phyloP scores from a whole-genome alignment of 1,139 yeast species.

The Geotrichum reessii region DNA sequence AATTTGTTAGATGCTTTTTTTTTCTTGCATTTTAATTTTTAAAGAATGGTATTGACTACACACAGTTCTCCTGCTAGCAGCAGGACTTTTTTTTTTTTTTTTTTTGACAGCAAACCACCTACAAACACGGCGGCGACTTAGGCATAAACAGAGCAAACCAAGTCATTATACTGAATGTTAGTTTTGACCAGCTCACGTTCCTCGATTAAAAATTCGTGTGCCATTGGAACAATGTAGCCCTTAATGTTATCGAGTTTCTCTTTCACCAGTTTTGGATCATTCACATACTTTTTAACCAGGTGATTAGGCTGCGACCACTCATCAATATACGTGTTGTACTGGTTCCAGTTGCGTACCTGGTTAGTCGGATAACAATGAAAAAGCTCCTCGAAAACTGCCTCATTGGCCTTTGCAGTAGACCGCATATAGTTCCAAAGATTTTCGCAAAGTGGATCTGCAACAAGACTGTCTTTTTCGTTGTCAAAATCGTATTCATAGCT shows the following conservation, averaged over 20 bases:
- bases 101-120: no score
- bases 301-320: slow-evolving; percentile 17
- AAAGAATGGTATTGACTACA: background rate
- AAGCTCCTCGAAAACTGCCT: slow-evolving; percentile 20
- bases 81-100: no score
- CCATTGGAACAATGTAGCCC: slow-evolving; percentile 20
- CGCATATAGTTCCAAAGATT: slow-evolving; percentile 18
- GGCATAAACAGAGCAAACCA: slow-evolving; percentile 19
- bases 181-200: slow-evolving; percentile 19
- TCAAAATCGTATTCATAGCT: slow-evolving; percentile 17
- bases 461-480: slow-evolving; percentile 18
- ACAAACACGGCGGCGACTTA: background rate
- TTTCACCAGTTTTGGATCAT: slow-evolving; percentile 14
- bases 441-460: slow-evolving; percentile 19
- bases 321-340: slow-evolving; percentile 12
- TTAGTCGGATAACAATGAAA: slow-evolving; percentile 20
- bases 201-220: slow-evolving; percentile 19
- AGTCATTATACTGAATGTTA: slow-evolving; percentile 20
- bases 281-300: slow-evolving; percentile 13
- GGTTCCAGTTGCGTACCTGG: slow-evolving; percentile 17
- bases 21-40: background rate
- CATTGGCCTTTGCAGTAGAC: slow-evolving; percentile 13
- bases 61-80: no score
- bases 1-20: background rate
- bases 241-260: slow-evolving; percentile 13